A percentile compares a stretch with the other conserved stretches of the same genome.
Evolutionary conservation across 352 stramenopile species (phyloP).

Genomic region (Pythium utonaiense): DNA sequence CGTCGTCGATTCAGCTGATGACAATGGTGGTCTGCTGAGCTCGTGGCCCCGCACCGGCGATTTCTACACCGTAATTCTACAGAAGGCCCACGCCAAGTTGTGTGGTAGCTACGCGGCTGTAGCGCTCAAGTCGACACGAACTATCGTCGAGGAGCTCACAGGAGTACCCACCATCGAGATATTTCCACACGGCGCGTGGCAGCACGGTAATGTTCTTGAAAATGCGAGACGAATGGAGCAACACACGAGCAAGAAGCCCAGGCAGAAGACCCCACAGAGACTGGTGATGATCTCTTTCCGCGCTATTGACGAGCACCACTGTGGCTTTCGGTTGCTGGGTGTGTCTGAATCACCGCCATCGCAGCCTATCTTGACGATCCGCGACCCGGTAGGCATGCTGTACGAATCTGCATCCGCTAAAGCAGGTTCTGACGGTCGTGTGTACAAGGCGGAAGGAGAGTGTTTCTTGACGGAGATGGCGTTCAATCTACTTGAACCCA

Average conservation of each 20-base stretch:
- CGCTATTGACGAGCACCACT: conserved; percentile 22
- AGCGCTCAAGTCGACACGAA: conserved; percentile 20
- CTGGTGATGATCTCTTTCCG: conserved; percentile 26
- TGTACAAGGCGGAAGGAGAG: background rate
- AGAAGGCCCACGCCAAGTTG: conserved; percentile 62
- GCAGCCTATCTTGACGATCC: background rate
- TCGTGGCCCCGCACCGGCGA: conserved; percentile 26
- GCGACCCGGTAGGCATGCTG: background rate
- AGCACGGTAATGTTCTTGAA: background rate
- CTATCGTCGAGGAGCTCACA: conserved; percentile 42
- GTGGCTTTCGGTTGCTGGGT: conserved; percentile 22
- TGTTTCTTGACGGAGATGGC: background rate
- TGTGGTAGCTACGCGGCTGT: conserved; percentile 38
- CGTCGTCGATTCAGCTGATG: conserved; percentile 25
- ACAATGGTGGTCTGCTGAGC: background rate
- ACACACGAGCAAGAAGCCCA: background rate
- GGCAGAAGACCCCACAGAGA: background rate
- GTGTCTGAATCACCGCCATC: background rate
- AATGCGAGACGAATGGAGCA: background rate
- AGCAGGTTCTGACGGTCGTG: background rate
- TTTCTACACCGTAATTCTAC: conserved; percentile 35
- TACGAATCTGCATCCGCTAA: background rate
- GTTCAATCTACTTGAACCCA: background rate
- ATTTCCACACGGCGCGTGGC: background rate
- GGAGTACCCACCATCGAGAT: conserved; percentile 22